A percentile compares a stretch with the other conserved stretches of the same genome.
These are phyloP conservation scores for Apiospora koreana DNA, from an alignment of 2,329 filamentous ascomycete genomes.

Conservation along the genomic window DNA sequence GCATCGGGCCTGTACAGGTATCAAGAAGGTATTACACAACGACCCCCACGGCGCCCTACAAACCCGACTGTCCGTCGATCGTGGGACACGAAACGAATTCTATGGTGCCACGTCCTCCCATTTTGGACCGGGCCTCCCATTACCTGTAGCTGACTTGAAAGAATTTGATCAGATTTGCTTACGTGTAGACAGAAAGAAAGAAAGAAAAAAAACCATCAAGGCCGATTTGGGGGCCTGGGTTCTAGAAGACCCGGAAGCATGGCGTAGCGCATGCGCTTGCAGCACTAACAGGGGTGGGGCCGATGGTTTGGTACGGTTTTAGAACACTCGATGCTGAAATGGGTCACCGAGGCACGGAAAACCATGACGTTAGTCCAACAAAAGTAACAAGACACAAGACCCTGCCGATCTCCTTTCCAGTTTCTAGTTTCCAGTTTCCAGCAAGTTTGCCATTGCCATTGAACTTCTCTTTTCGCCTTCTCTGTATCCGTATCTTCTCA, in stretches of 20 bases:
- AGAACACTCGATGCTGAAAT: not conserved
- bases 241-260: not conserved
- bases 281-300: not conserved
- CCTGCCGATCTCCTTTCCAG: not conserved
- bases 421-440: too few species aligned
- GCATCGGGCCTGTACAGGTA: not conserved
- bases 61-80: not conserved
- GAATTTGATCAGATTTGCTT: too few species aligned
- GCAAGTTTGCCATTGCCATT: not conserved
- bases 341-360: slow-evolving; percentile 10
- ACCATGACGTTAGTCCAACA: slow-evolving; percentile 14
- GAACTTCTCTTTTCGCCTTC: not conserved
- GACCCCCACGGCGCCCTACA: not conserved
- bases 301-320: not conserved
- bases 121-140: not conserved
- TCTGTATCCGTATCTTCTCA: not conserved
- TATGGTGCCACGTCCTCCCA: not conserved
- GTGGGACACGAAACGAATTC: not conserved
- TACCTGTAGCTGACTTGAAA: not conserved
- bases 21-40: too few species aligned
- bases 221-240: not conserved
- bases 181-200: too few species aligned
- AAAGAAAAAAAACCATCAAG: not conserved
- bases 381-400: slow-evolving; percentile 17
- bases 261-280: not conserved